phyloP scores from a whole-genome alignment of 2,329 filamentous ascomycete species.

The Pestalotiopsis sp. region DNA sequence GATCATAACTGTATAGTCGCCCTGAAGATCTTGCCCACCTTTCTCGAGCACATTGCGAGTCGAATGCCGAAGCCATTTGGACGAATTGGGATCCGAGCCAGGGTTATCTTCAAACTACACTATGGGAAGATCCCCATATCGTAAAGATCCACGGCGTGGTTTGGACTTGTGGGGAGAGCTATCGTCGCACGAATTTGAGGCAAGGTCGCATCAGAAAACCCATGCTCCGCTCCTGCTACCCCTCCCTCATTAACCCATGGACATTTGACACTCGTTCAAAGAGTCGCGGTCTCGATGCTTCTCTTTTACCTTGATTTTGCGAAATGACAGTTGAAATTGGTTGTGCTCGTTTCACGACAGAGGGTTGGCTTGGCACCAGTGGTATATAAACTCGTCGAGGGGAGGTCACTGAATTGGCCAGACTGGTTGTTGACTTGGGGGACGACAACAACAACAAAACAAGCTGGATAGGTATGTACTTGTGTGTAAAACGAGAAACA shows the following conservation, averaged over 20 bases:
- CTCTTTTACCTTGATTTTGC: neutral
- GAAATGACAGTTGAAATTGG: too few relatives aligned
- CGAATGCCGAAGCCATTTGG: slow-evolving; percentile 2
- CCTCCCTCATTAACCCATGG: slow-evolving; percentile 2
- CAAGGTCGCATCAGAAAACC: slow-evolving; percentile 12
- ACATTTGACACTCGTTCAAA: slow-evolving; percentile 3
- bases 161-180: slow-evolving; percentile 11
- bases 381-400: too few relatives aligned
- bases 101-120: slow-evolving; percentile 1
- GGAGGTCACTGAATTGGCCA: too few relatives aligned
- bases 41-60: neutral
- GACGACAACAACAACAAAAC: neutral
- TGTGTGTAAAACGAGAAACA: neutral
- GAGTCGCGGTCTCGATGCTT: neutral
- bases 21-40: neutral
- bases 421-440: neutral
- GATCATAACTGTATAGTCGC: neutral
- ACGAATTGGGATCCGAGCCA: slow-evolving; percentile 2
- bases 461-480: neutral
- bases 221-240: slow-evolving; percentile 8
- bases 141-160: neutral
- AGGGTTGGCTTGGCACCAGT: too few relatives aligned
- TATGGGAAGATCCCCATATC: slow-evolving; percentile 1
- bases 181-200: slow-evolving; percentile 13
- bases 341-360: too few relatives aligned